phyloP scores from a whole-genome alignment of 305 asterid species.

The Fraxinus velutina region DNA sequence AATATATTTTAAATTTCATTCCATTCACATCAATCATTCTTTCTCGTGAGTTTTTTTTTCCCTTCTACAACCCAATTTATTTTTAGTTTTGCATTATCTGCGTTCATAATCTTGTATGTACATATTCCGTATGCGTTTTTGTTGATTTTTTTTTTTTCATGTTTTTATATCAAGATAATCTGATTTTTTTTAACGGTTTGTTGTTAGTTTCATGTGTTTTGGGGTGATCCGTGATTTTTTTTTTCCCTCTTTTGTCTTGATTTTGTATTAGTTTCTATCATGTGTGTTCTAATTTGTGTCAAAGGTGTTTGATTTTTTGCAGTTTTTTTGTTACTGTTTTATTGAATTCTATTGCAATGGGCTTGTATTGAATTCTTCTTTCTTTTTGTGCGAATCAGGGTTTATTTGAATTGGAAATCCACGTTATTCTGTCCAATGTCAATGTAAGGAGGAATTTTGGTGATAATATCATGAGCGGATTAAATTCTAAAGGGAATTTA shows the following conservation, averaged over 20 bases:
- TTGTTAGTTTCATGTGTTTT: background rate
- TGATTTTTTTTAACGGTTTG: slow-evolving; percentile 3
- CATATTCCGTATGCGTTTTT: background rate
- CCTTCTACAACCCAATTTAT: background rate
- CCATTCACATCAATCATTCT: background rate
- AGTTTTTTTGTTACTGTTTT: background rate
- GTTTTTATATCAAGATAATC: background rate
- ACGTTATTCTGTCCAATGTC: slow-evolving; percentile 24
- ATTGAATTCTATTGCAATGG: background rate
- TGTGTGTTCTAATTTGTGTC: slow-evolving; percentile 7
- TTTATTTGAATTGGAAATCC: slow-evolving; percentile 10
- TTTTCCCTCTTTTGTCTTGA: background rate
- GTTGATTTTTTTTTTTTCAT: background rate
- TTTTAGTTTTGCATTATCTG: background rate
- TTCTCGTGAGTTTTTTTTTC: slow-evolving; percentile 24
- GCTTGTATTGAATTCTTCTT: slow-evolving; percentile 11
- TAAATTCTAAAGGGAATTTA: slow-evolving; percentile 40
- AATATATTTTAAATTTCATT: background rate
- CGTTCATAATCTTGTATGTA: slow-evolving; percentile 21
- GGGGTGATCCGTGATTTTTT: background rate
- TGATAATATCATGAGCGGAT: slow-evolving; percentile 36
- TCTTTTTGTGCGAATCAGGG: slow-evolving; percentile 19
- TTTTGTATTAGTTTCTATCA: background rate
- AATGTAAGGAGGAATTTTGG: slow-evolving; percentile 24
- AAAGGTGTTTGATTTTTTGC: slow-evolving; percentile 4